Conservation (phyloP, 2,329 filamentous ascomycete genomes). For the Didymella sp. region DNA sequence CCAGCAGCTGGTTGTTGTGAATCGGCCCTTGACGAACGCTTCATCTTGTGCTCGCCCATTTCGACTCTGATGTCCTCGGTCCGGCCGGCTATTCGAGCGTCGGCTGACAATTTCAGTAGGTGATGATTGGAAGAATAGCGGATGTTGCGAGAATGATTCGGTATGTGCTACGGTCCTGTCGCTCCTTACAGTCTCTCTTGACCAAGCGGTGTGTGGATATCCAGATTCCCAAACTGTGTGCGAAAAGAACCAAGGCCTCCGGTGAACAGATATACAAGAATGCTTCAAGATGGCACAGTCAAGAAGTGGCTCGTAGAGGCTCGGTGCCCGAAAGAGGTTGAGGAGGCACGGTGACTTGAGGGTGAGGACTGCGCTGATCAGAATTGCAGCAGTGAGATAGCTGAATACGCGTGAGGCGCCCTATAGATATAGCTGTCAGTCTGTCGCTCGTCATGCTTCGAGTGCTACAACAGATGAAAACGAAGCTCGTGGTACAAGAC, state of each 20-base stretch:
- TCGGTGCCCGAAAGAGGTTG: neutral
- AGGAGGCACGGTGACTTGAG: neutral
- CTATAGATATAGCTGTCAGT: conserved; percentile 41
- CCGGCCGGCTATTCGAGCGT: neutral
- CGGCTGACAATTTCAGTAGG: neutral
- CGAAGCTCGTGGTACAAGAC: conserved; percentile 39
- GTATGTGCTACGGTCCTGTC: neutral
- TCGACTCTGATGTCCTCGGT: conserved; percentile 19
- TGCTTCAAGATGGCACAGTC: neutral
- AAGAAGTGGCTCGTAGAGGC: neutral
- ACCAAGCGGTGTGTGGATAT: neutral
- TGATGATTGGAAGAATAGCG: neutral
- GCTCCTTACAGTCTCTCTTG: neutral
- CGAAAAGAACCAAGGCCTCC: neutral
- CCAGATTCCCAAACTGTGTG: neutral
- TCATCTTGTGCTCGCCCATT: conserved; percentile 3
- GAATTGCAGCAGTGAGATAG: conserved; percentile 2
- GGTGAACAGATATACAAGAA: neutral
- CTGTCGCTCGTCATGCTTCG: conserved; percentile 38
- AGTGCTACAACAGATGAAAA: conserved; percentile 42
- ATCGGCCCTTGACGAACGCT: conserved; percentile 5
- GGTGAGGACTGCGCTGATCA: neutral
- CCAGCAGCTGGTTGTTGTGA: conserved; percentile 18
- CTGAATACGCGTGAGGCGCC: conserved; percentile 29
- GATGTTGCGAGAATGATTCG: neutral